Conservation (phyloP, 2,329 filamentous ascomycete species). For the Penicillium capsulatum region DNA sequence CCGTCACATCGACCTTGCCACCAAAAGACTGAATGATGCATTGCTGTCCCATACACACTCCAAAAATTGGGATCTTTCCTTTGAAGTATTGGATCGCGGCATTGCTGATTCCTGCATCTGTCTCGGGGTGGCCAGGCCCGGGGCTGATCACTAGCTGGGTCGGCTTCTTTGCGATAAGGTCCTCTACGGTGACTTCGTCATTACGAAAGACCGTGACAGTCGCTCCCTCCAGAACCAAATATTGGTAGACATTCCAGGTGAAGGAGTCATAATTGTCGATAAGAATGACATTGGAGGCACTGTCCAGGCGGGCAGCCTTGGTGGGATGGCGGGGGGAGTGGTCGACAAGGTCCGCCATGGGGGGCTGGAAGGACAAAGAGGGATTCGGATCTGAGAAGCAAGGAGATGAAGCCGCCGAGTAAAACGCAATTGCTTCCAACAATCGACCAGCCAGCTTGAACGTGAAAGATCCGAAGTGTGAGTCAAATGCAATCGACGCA, state of each 20-base stretch:
- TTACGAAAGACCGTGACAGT: constrained; percentile 87
- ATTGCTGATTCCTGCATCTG: constrained; percentile 89
- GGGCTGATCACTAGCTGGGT: constrained; percentile 94
- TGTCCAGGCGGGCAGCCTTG: constrained; percentile 66
- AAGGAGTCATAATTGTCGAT: constrained; percentile 99
- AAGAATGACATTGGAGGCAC: constrained; percentile 83
- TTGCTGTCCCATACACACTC: constrained; percentile 99
- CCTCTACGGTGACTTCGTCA: constrained; percentile 80
- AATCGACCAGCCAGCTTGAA: neutral
- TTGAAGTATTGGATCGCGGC: constrained; percentile 87
- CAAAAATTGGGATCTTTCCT: constrained; percentile 90
- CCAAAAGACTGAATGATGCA: constrained; percentile 95
- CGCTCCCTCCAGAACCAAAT: constrained; percentile 92
- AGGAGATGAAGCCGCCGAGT: too few species aligned
- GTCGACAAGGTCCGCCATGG: constrained; percentile 57
- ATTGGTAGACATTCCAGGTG: constrained; percentile 99
- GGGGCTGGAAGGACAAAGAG: constrained; percentile 9
- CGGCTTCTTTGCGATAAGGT: constrained; percentile 76
- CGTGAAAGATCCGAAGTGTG: too few species aligned
- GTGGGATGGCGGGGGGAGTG: constrained; percentile 78
- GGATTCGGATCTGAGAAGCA: too few species aligned
- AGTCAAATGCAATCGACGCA: too few species aligned
- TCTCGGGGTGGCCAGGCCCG: constrained; percentile 85
- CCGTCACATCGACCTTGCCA: constrained; percentile 83
- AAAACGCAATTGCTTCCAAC: too few species aligned